Conservation (phyloP, 1,139 yeast genomes). For the Yamadazyma dendronema region DNA sequence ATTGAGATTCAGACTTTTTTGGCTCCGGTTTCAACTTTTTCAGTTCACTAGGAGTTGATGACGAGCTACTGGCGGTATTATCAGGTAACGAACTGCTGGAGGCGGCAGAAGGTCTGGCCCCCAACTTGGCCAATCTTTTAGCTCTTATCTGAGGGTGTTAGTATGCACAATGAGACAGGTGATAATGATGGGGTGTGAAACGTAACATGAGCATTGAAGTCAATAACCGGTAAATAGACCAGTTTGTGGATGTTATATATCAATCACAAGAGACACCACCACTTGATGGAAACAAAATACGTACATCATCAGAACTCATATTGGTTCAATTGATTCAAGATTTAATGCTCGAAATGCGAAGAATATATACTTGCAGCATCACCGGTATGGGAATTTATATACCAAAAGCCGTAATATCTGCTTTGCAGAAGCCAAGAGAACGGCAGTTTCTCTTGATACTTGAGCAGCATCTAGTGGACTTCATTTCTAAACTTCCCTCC, state of each 20-base stretch:
- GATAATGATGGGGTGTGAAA: too few species aligned
- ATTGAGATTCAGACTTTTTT: neutral
- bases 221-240: too few species aligned
- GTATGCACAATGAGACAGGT: too few species aligned
- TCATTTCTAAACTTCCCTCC: neutral
- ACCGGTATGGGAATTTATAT: neutral
- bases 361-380: too few species aligned
- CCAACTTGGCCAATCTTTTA: constrained; percentile 53
- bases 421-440: constrained; percentile 6
- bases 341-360: neutral
- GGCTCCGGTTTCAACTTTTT: constrained; percentile 4
- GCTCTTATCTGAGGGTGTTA: constrained; percentile 48
- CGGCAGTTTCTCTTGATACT: constrained; percentile 45
- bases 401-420: constrained; percentile 38
- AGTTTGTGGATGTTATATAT: too few species aligned
- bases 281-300: constrained; percentile 8
- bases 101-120: constrained; percentile 9
- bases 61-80: neutral
- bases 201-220: too few species aligned
- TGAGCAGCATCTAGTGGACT: constrained; percentile 39
- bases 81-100: neutral
- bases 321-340: neutral
- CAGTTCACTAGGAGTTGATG: too few species aligned
- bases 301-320: constrained; percentile 25
- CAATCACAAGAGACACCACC: too few species aligned